A percentile compares a stretch with the other conserved stretches of the same genome.
These are phyloP conservation scores for Macrophomina tecta DNA, from an alignment of 2,329 filamentous ascomycete species.

Conservation along the genomic window DNA sequence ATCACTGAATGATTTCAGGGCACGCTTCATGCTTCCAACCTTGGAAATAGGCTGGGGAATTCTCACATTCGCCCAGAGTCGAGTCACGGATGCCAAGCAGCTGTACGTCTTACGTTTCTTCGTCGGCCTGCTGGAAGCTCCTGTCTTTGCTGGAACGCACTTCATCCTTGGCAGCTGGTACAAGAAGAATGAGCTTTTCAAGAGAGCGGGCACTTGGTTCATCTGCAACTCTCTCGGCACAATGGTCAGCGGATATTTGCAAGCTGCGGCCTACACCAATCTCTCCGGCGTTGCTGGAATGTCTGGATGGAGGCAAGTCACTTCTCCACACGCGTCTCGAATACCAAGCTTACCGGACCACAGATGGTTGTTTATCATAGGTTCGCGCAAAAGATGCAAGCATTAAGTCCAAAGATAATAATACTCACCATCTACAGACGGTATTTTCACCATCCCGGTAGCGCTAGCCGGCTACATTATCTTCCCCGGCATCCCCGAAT, in stretches of 20 bases:
- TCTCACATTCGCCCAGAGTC: constrained; percentile 47
- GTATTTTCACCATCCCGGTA: constrained; percentile 62
- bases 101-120: constrained; percentile 50
- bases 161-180: constrained; percentile 51
- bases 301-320: constrained; percentile 50
- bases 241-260: constrained; percentile 66
- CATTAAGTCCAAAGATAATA: too few relatives aligned
- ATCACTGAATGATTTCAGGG: constrained; percentile 21
- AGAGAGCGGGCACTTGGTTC: constrained; percentile 62
- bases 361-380: constrained; percentile 61
- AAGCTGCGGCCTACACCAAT: constrained; percentile 60
- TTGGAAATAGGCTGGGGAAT: constrained; percentile 51
- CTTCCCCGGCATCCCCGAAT: constrained; percentile 59
- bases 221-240: constrained; percentile 58
- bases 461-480: constrained; percentile 61
- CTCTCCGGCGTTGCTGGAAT: constrained; percentile 58
- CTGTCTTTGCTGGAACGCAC: constrained; percentile 44
- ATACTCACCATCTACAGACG: constrained; percentile 45
- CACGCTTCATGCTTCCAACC: constrained; percentile 45
- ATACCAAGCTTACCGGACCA: constrained; percentile 40
- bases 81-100: constrained; percentile 45
- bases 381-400: neutral
- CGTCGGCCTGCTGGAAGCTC: constrained; percentile 44
- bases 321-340: neutral
- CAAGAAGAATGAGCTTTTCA: constrained; percentile 55